Evolutionary conservation across 768 basidiomycete species (phyloP), one percentile per base, ranked within the genome.

Genomic region (Candolleomyces efflorescens): DNA sequence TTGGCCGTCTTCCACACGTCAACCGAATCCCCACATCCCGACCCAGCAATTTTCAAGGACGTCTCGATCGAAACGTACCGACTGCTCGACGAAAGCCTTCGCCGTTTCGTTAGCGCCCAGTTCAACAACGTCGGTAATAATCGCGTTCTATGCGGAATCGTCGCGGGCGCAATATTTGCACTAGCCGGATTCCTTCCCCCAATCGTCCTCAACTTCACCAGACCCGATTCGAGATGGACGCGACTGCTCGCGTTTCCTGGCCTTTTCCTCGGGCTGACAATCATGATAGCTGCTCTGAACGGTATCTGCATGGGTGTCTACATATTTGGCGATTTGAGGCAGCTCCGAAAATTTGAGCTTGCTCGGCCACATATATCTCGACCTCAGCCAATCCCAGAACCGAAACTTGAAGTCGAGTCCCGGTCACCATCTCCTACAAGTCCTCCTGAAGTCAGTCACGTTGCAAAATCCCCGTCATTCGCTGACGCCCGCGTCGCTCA

Each of bases 291-390:
- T 3, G 85, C 86, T 51, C 62, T 90, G 37, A 80, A 89, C 59
- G 89, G 89, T 3, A 83, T 91, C 11, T 92, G 90, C 66, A 67
- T 91, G 55, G 89, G 88, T 66, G 82, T 92, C 5, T 92, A 90
- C 66, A 66, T 91, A 27, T 90, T 91, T 63, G 90, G 90, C 7
- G 90, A 92, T 69, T 75, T 91, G 18, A 77, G 90, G 7, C 90
- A 92, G 64, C 77, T 92, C 18, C 83, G 86, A 62, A 86, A 83
- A 61, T 90, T 90, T 64, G 90, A 91, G 67, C 82, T 92, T n/a
- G 69, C 82, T 3, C 78, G 88, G 20, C 89, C 89, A 10, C 71
- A 81, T 13, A 85, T 87, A 61, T 85, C 86, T 0, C 77, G 76
- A 53, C 77, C 79, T 23, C 68, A 72, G 53, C 74, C 74, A 0